phyloP scores from a whole-genome alignment of 1,284 basidiomycete genomes.

The Rhodotorula sp. region DNA sequence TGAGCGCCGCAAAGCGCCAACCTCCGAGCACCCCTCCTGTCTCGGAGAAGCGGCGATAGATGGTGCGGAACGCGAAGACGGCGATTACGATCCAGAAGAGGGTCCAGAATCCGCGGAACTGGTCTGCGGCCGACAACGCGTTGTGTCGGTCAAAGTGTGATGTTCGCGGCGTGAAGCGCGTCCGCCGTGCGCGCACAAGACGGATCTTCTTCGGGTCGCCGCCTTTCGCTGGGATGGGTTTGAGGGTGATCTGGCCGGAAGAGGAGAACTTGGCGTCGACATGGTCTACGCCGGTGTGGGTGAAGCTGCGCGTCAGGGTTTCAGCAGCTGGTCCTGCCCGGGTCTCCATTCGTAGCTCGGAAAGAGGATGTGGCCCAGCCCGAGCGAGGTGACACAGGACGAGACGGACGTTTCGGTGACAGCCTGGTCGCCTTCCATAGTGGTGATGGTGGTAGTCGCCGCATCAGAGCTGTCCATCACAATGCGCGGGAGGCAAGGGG shows the following conservation, averaged over 20 bases:
- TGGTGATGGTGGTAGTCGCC: constrained; percentile 26
- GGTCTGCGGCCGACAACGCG: constrained; percentile 68
- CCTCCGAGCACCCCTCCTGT: constrained; percentile 73
- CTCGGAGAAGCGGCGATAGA: constrained; percentile 70
- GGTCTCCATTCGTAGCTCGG: too few species aligned
- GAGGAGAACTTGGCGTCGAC: constrained; percentile 6
- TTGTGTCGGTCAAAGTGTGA: constrained; percentile 82
- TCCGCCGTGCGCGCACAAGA: constrained; percentile 4
- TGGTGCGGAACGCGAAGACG: constrained; percentile 73
- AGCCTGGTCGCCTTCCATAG: not conserved
- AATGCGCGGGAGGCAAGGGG: too few species aligned
- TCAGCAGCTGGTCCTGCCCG: not conserved
- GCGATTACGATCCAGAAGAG: constrained; percentile 81
- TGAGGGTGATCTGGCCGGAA: constrained; percentile 8
- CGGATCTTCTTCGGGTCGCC: constrained; percentile 16
- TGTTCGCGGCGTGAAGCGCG: constrained; percentile 75
- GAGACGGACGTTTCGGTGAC: constrained; percentile 9
- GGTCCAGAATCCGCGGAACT: constrained; percentile 90
- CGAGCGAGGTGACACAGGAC: too few species aligned
- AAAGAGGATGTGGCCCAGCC: too few species aligned
- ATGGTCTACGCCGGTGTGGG: constrained; percentile 11
- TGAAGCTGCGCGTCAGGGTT: constrained; percentile 15
- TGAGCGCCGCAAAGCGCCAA: constrained; percentile 78
- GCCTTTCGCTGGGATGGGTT: constrained; percentile 33
- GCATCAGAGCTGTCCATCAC: not conserved